A percentile compares a stretch with the other conserved stretches of the same genome.
phyloP scores from a whole-genome alignment of 106 monocot genomes.

The Narthecium ossifragum region DNA sequence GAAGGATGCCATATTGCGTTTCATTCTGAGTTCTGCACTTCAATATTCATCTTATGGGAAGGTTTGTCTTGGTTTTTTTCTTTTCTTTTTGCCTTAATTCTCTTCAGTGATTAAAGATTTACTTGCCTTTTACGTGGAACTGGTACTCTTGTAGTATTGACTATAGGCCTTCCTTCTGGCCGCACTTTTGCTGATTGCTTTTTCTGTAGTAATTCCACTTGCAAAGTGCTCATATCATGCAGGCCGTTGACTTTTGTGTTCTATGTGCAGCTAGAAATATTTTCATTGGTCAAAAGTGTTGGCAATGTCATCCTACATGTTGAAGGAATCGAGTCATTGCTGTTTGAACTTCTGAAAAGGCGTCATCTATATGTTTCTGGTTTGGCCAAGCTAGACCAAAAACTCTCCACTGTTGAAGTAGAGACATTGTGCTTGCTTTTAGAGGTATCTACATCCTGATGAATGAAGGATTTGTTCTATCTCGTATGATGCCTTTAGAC shows the following conservation, averaged over 20 bases:
- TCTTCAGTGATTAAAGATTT: no score
- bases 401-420: conserved; percentile 47
- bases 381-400: conserved; percentile 12
- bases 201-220: no score
- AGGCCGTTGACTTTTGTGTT: no score
- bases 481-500: not conserved
- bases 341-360: conserved; percentile 52
- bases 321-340: conserved; percentile 39
- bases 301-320: conserved; percentile 43
- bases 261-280: conserved; percentile 48
- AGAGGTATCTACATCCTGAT: conserved; percentile 69
- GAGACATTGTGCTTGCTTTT: conserved; percentile 70
- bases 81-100: not conserved
- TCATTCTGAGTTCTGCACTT: conserved; percentile 58
- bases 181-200: no score
- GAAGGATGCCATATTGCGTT: conserved; percentile 56
- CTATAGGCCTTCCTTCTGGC: no score
- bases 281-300: conserved; percentile 60
- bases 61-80: conserved; percentile 32
- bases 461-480: no score
- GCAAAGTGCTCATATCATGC: no score
- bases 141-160: no score
- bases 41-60: conserved; percentile 66
- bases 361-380: conserved; percentile 13
- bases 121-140: no score